phyloP scores from a whole-genome alignment of 306 rosid genomes.

The Aeschynomene evenia region DNA sequence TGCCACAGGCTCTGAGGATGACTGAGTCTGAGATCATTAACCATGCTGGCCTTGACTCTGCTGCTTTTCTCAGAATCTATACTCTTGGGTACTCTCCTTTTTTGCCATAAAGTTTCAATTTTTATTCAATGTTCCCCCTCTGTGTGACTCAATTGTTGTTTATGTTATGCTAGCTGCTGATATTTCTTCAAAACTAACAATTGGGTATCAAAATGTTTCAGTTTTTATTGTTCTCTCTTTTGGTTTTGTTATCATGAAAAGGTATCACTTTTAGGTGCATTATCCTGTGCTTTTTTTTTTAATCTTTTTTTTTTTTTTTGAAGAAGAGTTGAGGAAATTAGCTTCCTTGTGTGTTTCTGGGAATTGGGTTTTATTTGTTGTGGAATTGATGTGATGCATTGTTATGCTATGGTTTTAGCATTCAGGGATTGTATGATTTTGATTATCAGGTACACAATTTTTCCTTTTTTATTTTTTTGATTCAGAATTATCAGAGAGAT shows the following conservation, averaged over 20 bases:
- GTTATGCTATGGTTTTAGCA: slow-evolving; percentile 5
- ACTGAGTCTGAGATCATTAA: slow-evolving; percentile 67
- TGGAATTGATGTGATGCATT: slow-evolving; percentile 15
- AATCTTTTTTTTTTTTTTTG: background rate
- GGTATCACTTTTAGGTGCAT: slow-evolving; percentile 3
- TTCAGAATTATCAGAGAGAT: background rate
- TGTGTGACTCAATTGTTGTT: background rate
- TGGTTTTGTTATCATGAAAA: background rate
- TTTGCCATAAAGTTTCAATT: slow-evolving; percentile 4
- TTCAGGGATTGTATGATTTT: background rate
- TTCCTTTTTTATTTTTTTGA: too few relatives aligned
- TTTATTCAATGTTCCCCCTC: background rate
- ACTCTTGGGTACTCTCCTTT: slow-evolving; percentile 63
- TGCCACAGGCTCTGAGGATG: slow-evolving; percentile 93
- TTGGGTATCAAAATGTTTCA: background rate
- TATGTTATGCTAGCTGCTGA: background rate
- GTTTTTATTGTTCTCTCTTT: background rate
- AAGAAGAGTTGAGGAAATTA: background rate
- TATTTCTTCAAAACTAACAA: background rate
- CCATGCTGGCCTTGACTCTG: slow-evolving; percentile 98
- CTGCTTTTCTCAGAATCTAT: slow-evolving; percentile 90
- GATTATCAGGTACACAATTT: too few relatives aligned
- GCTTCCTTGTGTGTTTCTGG: background rate
- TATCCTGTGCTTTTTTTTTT: background rate
- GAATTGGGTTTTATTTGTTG: slow-evolving; percentile 24